Evolutionary conservation across 805 yeast species (phyloP), one percentile per base, ranked within the genome.

Genomic region (Ogataea pini): DNA sequence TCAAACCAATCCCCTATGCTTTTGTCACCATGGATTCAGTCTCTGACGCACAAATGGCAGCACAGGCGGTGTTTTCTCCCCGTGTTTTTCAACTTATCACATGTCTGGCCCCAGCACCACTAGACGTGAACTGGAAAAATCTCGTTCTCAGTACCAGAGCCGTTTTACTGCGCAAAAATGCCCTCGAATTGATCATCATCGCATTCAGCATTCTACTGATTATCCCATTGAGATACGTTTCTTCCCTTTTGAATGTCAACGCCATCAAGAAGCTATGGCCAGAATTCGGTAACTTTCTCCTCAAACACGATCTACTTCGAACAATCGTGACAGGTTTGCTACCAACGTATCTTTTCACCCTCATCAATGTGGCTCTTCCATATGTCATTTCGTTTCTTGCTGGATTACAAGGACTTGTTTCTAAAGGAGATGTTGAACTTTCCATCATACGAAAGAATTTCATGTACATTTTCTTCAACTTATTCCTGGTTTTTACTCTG

Each of bases 41-140:
- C 3, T 92, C 96, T 0, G 86, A 88, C 63, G 98, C 99, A 0
- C 99, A 94, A 65, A 86, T 94, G 90, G 89, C 96, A 4, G 97
- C 98, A 0, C 99, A 94, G 67, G 94, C 98, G 0, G 89, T 92
- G 0, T 71, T 94, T 47, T 96, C 94, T 56, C 97, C 98, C 0
- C 80, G 86, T 50, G 89, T 91, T 3, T 85, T 87, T 63, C 89
- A 85, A 49, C 73, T 94, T 46, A 87, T 90, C 29, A 87, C 97
- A 6, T 75, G 78, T 38, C 70, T 91, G 48, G 99, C 99, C 0
- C 98, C 99, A 0, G 96, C 98, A 0, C 98, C 99, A 2, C 89
- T 87, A 59, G 99, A 94, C 64, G 83, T 94, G 27, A 81, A 88
- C 42, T 94, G 99, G 99, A 67, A 71, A 13, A 77, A 76, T 62